phyloP scores from a whole-genome alignment of 768 basidiomycete species.

The Strobilomyces dryophilus region DNA sequence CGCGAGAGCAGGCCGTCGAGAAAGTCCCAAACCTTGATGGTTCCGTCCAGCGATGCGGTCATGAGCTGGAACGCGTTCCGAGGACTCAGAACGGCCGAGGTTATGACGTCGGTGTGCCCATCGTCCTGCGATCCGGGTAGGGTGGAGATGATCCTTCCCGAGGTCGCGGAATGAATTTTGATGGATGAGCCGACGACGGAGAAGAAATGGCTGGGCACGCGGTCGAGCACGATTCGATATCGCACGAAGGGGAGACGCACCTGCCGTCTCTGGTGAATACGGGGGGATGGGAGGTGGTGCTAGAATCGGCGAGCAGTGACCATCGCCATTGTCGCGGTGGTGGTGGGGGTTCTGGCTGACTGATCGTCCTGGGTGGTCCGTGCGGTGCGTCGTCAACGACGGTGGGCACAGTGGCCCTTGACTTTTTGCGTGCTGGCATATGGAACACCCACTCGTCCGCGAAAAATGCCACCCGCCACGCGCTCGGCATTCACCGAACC shows the following conservation, averaged over 20 bases:
- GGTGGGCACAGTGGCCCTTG: conserved; percentile 45
- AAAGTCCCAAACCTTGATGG: conserved; percentile 90
- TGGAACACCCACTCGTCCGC: not conserved
- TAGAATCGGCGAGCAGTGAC: conserved; percentile 67
- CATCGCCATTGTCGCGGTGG: conserved; percentile 44
- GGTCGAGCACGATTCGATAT: conserved; percentile 13
- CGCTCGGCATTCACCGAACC: conserved; percentile 20
- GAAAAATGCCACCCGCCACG: conserved; percentile 15
- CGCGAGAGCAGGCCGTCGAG: conserved; percentile 77
- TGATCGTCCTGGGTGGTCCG: conserved; percentile 9
- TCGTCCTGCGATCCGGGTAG: conserved; percentile 52
- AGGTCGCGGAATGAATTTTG: conserved; percentile 78
- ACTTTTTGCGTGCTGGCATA: conserved; percentile 38
- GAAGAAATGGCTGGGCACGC: conserved; percentile 74
- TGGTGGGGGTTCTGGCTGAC: not conserved
- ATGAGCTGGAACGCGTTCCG: conserved; percentile 87
- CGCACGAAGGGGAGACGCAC: conserved; percentile 37
- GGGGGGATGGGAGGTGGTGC: conserved; percentile 60
- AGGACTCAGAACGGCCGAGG: conserved; percentile 74
- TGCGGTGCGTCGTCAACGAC: conserved; percentile 23
- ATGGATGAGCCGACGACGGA: conserved; percentile 76
- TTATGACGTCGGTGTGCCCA: conserved; percentile 51
- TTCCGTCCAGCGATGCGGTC: conserved; percentile 81
- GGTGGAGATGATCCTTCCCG: conserved; percentile 78
- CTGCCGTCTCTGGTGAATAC: conserved; percentile 87